A percentile compares a stretch with the other conserved stretches of the same genome.
Evolutionary conservation across 78 protist species (phyloP).

Genomic region (Thecamonas trahens): DNA sequence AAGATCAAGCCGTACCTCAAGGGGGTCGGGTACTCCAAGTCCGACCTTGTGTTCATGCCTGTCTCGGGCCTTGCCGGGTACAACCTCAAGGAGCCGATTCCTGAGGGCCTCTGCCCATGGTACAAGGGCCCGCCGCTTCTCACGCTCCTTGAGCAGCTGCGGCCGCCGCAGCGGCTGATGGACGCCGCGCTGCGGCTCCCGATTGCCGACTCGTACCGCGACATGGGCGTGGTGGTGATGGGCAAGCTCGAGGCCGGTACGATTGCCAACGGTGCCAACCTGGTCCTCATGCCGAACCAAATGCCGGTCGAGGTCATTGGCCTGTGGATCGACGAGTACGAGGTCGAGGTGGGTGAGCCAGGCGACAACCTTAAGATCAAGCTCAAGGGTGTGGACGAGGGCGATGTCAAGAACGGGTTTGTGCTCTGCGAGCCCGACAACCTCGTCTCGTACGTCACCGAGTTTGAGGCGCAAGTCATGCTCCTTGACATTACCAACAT

Average conservation of each 20-base stretch:
- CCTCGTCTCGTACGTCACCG: constrained; percentile 30
- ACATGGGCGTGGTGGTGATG: constrained; percentile 64
- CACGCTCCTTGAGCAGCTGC: constrained; percentile 59
- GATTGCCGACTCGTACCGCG: constrained; percentile 53
- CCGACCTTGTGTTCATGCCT: constrained; percentile 67
- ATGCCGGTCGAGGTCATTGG: constrained; percentile 23
- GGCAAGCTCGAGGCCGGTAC: constrained; percentile 90
- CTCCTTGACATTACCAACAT: constrained; percentile 70
- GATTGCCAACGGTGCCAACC: constrained; percentile 37
- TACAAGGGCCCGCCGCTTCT: constrained; percentile 73
- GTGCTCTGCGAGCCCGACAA: constrained; percentile 25
- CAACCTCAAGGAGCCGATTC: constrained; percentile 55
- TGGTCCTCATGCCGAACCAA: constrained; percentile 70
- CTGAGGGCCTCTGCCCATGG: constrained; percentile 55
- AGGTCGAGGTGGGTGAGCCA: constrained; percentile 34
- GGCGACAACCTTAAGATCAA: constrained; percentile 73
- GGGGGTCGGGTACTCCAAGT: constrained; percentile 34
- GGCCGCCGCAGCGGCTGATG: constrained; percentile 36
- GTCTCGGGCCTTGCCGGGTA: constrained; percentile 77
- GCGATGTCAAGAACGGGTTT: constrained; percentile 3
- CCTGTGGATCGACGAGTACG: constrained; percentile 46
- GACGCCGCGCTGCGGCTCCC: constrained; percentile 76
- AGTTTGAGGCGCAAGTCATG: constrained; percentile 62
- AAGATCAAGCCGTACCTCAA: constrained; percentile 53
- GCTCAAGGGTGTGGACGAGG: constrained; percentile 75